Base-by-base conservation (phyloP, 192 early-diverging fungal species). In the Helicostylum pulchrum region DNA sequence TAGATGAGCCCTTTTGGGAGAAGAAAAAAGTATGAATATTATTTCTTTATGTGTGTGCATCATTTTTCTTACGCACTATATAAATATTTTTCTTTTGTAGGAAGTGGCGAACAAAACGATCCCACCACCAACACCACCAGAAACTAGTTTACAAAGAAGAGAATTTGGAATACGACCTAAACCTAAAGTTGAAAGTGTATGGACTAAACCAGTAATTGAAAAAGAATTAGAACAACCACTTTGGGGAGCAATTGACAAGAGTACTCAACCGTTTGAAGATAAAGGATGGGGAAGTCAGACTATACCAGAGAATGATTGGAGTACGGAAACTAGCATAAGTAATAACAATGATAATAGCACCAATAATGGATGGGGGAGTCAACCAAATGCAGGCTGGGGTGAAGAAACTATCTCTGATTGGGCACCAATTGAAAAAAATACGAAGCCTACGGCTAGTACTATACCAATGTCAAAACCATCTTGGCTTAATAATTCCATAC, bases 1-100 rank as follows among this genome's bases (percentile, higher is more conserved):
- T 45, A 4, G 15, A 43, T 45, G 36, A 31, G 7, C 57, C 57
- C 39, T 59, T 59, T 43, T 59, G 57, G 57, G 54, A 56, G 15
- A 56, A 19, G n/a, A 48, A 19, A 48, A 48, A 15, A 48, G 5
- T 48, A 48, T 48, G 19, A 12, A 9, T 17, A 57, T 23, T 39
- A 32, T n/a, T 6, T 42, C 8, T 14, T n/a, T 55, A 36, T 55
- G 32, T 1, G 3, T 54, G 15, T 15, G 6, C 7, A 36, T 6
- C 1, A 30, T 36, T 26, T 34, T 7, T 4, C 55, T 48, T 14
- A 15, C 34, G 31, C 15, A 1, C 4, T 17, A 56, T 42, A 39
- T 19, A 26, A 19, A 55, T 39, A 2, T 56, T 26, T 26, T 26
- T 26, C 2, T 26, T 26, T 26, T 0, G 15, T 17, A 56, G 54